phyloP scores from a whole-genome alignment of 331 rosid genomes.

The Arachis monticola region DNA sequence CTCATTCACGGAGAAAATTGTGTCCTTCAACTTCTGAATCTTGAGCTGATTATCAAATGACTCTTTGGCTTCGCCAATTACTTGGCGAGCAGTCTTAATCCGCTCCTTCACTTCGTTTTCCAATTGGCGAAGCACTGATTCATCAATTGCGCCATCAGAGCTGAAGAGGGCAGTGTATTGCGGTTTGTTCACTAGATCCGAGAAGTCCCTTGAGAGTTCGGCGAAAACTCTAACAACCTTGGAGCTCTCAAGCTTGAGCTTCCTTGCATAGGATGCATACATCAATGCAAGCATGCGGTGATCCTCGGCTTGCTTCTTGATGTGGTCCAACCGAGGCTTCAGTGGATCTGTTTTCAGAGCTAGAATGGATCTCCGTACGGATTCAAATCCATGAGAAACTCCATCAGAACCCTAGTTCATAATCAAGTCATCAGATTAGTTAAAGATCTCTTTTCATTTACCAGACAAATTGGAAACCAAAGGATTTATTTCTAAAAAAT shows the following conservation, averaged over 20 bases:
- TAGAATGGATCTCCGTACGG: not conserved
- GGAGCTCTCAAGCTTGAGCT: conserved; percentile 19
- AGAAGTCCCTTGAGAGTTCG: conserved; percentile 4
- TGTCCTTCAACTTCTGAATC: conserved; percentile 10
- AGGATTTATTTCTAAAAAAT: not conserved
- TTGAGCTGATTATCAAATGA: conserved; percentile 14
- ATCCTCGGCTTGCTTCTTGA: not conserved
- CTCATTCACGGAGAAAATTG: not conserved
- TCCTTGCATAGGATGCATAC: conserved; percentile 14
- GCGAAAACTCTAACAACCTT: conserved; percentile 4
- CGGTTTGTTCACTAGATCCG: conserved; percentile 1
- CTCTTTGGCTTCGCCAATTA: conserved; percentile 6
- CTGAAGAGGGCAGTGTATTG: not conserved
- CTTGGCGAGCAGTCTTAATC: not conserved
- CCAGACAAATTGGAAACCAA: not conserved
- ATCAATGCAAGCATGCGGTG: not conserved
- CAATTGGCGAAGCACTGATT: not conserved
- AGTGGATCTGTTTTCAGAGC: not conserved
- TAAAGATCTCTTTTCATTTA: not conserved
- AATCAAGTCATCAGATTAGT: not conserved
- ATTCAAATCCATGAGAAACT: not conserved
- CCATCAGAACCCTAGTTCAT: conserved; percentile 5
- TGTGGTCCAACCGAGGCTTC: conserved; percentile 3
- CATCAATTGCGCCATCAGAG: not conserved
- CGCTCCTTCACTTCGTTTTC: conserved; percentile 8